Evolutionary conservation across 2,329 filamentous ascomycete species (phyloP).

Genomic region (Endoconidiophora polonica): DNA sequence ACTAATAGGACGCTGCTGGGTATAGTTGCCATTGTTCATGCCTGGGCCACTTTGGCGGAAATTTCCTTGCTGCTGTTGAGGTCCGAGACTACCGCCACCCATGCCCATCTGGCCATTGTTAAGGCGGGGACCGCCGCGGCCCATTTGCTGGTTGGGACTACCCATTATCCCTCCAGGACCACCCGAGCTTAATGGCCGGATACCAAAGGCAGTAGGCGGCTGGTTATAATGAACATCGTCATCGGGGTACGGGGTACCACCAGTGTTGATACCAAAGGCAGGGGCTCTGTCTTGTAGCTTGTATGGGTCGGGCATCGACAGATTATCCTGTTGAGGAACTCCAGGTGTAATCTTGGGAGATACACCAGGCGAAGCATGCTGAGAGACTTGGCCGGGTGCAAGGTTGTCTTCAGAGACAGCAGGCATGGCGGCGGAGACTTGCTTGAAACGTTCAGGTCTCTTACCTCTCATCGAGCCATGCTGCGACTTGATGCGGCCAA

Average conservation of each 20-base stretch:
- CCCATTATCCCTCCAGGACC: background rate
- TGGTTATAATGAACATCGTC: conserved; percentile 32
- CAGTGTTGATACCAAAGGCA: conserved; percentile 30
- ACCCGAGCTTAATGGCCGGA: conserved; percentile 27
- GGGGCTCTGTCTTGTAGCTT: conserved; percentile 22
- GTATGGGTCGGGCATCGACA: conserved; percentile 25
- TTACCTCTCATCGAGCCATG: conserved; percentile 52
- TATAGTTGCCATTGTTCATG: conserved; percentile 8
- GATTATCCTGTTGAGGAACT: conserved; percentile 11
- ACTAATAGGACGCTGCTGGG: conserved; percentile 7
- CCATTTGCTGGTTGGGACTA: conserved; percentile 9
- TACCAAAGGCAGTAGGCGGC: conserved; percentile 36
- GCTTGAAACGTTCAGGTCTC: conserved; percentile 35
- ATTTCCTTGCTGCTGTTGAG: conserved; percentile 4
- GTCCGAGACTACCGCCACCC: conserved; percentile 1
- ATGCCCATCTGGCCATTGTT: conserved; percentile 3
- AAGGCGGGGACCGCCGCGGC: conserved; percentile 9
- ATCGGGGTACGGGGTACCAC: conserved; percentile 36
- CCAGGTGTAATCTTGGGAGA: conserved; percentile 15
- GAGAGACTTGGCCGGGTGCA: conserved; percentile 14
- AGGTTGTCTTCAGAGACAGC: conserved; percentile 28
- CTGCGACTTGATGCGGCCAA: conserved; percentile 71
- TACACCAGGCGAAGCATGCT: conserved; percentile 12
- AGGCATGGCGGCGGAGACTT: conserved; percentile 26
- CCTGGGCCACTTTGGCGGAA: conserved; percentile 10